These are phyloP conservation scores for Amanita pallidorosea DNA, from an alignment of 768 basidiomycete species.

Conservation along the genomic window DNA sequence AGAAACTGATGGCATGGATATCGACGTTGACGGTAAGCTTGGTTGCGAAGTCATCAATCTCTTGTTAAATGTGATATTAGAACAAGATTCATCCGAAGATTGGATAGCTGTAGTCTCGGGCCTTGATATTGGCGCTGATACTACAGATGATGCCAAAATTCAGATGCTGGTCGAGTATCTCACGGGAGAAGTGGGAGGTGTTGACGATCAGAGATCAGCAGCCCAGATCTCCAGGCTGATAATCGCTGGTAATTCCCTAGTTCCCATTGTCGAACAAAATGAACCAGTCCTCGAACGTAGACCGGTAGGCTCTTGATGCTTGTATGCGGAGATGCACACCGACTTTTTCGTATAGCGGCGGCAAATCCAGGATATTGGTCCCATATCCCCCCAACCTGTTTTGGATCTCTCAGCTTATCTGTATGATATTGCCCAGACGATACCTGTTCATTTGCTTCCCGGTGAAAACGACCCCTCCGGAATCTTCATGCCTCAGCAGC, in stretches of 20 bases:
- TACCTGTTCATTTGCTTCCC: constrained; percentile 84
- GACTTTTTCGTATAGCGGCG: constrained; percentile 35
- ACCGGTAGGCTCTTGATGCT: constrained; percentile 32
- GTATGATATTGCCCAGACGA: constrained; percentile 59
- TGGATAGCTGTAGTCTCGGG: constrained; percentile 88
- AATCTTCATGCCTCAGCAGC: constrained; percentile 85
- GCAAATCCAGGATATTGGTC: constrained; percentile 50
- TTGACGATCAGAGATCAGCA: constrained; percentile 51
- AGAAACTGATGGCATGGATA: constrained; percentile 24
- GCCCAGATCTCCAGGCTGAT: constrained; percentile 76
- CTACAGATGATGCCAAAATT: constrained; percentile 57
- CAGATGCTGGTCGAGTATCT: constrained; percentile 90
- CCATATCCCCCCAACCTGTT: constrained; percentile 71
- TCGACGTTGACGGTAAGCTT: constrained; percentile 64
- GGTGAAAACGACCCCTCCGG: constrained; percentile 86
- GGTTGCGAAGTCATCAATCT: neutral
- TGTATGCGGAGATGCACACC: neutral
- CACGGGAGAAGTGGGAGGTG: constrained; percentile 69
- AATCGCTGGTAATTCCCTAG: constrained; percentile 83
- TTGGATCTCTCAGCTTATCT: constrained; percentile 58
- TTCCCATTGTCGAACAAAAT: constrained; percentile 13
- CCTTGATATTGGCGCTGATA: constrained; percentile 60
- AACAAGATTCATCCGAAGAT: constrained; percentile 29
- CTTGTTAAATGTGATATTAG: constrained; percentile 3
- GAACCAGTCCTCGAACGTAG: constrained; percentile 32